phyloP scores from a whole-genome alignment of 176 grass and related monocot species.

The Oryza glumipatula region DNA sequence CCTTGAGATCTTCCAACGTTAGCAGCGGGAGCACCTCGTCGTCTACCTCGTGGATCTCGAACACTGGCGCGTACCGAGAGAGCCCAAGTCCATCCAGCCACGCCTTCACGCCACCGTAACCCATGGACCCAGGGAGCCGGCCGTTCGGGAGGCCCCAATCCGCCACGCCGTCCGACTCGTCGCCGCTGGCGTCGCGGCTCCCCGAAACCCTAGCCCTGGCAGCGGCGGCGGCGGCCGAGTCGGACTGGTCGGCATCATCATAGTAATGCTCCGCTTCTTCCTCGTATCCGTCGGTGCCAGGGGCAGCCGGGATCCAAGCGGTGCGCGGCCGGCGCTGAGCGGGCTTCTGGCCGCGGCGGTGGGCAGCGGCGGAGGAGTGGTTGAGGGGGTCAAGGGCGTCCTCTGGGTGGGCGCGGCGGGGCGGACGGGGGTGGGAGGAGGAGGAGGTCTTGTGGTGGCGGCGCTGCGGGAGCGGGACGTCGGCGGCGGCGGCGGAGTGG shows the following conservation, averaged over 20 bases:
- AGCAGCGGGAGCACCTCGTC: conserved; percentile 78
- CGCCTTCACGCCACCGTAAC: conserved; percentile 58
- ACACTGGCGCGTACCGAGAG: conserved; percentile 64
- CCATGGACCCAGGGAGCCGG: conserved; percentile 29
- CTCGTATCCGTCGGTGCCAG: conserved; percentile 27
- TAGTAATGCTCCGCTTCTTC: conserved; percentile 62
- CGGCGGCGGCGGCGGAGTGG: conserved; percentile 46
- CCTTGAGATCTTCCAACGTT: conserved; percentile 88
- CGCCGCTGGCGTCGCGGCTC: conserved; percentile 58
- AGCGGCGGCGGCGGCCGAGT: conserved; percentile 43
- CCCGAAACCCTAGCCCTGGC: conserved; percentile 77
- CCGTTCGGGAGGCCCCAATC: conserved; percentile 72
- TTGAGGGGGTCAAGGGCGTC: conserved; percentile 37
- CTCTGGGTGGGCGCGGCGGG: conserved; percentile 47
- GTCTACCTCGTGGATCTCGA: conserved; percentile 95
- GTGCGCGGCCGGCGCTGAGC: conserved; percentile 40
- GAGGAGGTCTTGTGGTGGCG: conserved; percentile 51
- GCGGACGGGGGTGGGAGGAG: conserved; percentile 45
- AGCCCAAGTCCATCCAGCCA: conserved; percentile 79
- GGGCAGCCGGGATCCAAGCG: conserved; percentile 32
- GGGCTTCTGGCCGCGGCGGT: conserved; percentile 42
- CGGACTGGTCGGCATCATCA: conserved; percentile 55
- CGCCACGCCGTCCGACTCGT: conserved; percentile 60
- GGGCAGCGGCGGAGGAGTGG: neutral
- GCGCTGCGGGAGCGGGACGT: conserved; percentile 46